A percentile compares a stretch with the other conserved stretches of the same genome.
Conservation (phyloP, 1,139 yeast genomes). For the Meyerozyma elateridarum region DNA sequence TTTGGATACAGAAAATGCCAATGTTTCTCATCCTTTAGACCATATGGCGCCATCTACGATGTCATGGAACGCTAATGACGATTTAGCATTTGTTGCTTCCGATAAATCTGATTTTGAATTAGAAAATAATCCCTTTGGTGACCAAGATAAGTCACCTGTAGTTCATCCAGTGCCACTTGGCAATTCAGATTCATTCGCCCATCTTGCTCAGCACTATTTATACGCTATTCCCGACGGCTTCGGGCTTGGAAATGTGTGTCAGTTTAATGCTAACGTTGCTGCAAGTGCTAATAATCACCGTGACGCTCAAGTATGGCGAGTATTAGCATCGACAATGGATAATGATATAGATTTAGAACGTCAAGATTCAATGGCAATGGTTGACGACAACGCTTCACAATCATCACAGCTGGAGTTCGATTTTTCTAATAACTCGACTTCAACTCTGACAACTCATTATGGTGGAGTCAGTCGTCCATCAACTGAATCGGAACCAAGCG, state of each 20-base stretch:
- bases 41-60: constrained; percentile 48
- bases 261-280: constrained; percentile 57
- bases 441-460: constrained; percentile 40
- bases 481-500: constrained; percentile 9
- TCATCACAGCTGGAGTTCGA: constrained; percentile 39
- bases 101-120: constrained; percentile 40
- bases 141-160: constrained; percentile 20
- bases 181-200: constrained; percentile 39
- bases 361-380: constrained; percentile 1
- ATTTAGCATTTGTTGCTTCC: constrained; percentile 52
- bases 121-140: not conserved
- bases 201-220: constrained; percentile 40
- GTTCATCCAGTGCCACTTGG: constrained; percentile 39
- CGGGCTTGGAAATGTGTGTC: constrained; percentile 49
- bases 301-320: constrained; percentile 67
- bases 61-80: constrained; percentile 49
- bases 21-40: constrained; percentile 48
- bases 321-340: constrained; percentile 52
- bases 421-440: constrained; percentile 41
- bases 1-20: constrained; percentile 32
- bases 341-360: constrained; percentile 30
- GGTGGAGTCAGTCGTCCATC: too few relatives aligned
- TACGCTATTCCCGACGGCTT: constrained; percentile 46
- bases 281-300: constrained; percentile 47
- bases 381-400: constrained; percentile 17